phyloP scores from a whole-genome alignment of 768 basidiomycete species.

The Tylopilus sp. region DNA sequence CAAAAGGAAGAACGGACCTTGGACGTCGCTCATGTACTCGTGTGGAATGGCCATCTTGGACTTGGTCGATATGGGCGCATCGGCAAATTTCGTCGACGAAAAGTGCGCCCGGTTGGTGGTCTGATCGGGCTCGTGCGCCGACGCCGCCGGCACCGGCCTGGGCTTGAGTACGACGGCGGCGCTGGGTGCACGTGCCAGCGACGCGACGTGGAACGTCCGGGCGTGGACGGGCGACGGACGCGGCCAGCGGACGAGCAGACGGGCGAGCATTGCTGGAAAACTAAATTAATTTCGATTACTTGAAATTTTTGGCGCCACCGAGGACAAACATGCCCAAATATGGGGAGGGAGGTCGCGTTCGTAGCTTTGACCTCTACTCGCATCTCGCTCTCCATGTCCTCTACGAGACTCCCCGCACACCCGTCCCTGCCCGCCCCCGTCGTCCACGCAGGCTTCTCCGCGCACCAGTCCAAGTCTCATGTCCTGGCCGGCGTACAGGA shows the following conservation, averaged over 20 bases:
- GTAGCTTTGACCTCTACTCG: slow-evolving; percentile 9
- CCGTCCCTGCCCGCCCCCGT: slow-evolving; percentile 72
- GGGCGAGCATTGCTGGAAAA: slow-evolving; percentile 15
- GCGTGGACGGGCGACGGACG: slow-evolving; percentile 14
- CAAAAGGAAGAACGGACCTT: slow-evolving; percentile 31
- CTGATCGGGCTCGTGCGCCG: slow-evolving; percentile 14
- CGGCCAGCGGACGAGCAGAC: slow-evolving; percentile 24
- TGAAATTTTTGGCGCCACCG: slow-evolving; percentile 1
- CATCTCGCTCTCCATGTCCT: slow-evolving; percentile 38
- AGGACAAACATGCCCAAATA: slow-evolving; percentile 23
- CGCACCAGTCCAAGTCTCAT: slow-evolving; percentile 79
- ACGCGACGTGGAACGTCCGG: slow-evolving; percentile 13
- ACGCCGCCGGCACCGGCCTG: neutral
- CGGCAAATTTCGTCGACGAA: slow-evolving; percentile 25
- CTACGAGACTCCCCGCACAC: slow-evolving; percentile 55
- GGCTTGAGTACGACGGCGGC: slow-evolving; percentile 14
- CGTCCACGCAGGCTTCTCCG: slow-evolving; percentile 64
- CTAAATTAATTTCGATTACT: neutral
- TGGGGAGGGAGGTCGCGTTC: slow-evolving; percentile 20
- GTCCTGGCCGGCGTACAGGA: slow-evolving; percentile 88
- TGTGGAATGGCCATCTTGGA: slow-evolving; percentile 43
- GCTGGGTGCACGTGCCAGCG: slow-evolving; percentile 5
- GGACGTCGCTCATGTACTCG: slow-evolving; percentile 48
- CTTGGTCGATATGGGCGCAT: slow-evolving; percentile 36
- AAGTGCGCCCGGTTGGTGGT: slow-evolving; percentile 27